Percentiles rank a stretch among this genome's conserved stretches.
Conservation (phyloP, 2,329 filamentous ascomycete species). For the Apiospora hydei region DNA sequence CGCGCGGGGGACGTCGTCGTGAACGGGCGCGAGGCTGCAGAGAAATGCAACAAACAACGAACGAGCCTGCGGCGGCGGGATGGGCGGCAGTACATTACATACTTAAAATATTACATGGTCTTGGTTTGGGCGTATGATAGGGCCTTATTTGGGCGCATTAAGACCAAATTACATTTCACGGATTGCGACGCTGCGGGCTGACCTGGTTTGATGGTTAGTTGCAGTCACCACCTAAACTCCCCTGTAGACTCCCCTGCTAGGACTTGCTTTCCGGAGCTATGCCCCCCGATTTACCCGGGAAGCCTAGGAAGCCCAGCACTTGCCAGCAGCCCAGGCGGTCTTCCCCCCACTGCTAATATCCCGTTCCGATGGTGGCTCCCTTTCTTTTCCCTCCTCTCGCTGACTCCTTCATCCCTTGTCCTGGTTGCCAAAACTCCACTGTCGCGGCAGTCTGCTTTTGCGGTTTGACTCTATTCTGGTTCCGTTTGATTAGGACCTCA, state of each 20-base stretch:
- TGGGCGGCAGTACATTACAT: background rate
- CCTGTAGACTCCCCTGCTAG: background rate
- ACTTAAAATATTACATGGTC: background rate
- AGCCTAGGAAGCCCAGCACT: too few species aligned
- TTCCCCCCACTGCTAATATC: slow-evolving; percentile 11
- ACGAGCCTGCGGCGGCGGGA: background rate
- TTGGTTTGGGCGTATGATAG: background rate
- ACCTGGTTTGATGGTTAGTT: slow-evolving; percentile 5
- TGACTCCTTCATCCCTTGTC: slow-evolving; percentile 8
- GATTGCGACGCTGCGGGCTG: background rate
- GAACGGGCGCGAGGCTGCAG: slow-evolving; percentile 11
- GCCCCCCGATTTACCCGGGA: slow-evolving; percentile 6
- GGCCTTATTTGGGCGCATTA: background rate
- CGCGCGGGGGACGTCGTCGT: background rate
- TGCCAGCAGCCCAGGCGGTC: background rate
- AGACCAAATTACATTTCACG: background rate
- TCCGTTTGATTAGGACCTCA: background rate
- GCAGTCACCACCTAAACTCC: background rate
- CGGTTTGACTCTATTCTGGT: background rate
- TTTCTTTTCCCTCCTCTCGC: background rate
- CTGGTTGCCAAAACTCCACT: background rate
- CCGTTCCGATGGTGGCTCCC: background rate
- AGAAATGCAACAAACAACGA: slow-evolving; percentile 1
- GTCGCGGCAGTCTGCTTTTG: slow-evolving; percentile 1
- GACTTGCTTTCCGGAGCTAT: background rate